Conservation (phyloP, 192 early-diverging fungal genomes). For the Thamnidium elegans region DNA sequence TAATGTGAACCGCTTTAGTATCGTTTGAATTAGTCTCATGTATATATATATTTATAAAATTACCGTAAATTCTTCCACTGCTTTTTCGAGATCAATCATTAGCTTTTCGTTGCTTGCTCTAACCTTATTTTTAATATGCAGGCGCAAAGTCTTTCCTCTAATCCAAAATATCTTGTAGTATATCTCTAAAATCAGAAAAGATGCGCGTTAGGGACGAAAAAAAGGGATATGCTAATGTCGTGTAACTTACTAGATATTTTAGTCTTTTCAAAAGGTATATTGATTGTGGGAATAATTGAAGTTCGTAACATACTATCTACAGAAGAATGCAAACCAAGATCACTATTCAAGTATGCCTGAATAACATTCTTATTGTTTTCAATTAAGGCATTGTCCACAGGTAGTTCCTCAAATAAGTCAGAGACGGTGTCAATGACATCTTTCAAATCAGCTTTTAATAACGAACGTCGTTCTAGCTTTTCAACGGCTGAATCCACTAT, state of each 20-base stretch:
- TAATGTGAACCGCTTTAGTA: neutral
- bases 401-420: constrained; percentile 45
- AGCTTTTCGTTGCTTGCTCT: constrained; percentile 50
- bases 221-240: neutral
- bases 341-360: neutral
- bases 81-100: constrained; percentile 53
- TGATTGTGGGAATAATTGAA: neutral
- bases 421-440: constrained; percentile 57
- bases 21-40: neutral
- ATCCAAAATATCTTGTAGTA: constrained; percentile 58
- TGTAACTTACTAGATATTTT: constrained; percentile 11
- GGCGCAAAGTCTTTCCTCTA: constrained; percentile 49
- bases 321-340: neutral
- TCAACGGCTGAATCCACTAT: constrained; percentile 43
- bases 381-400: constrained; percentile 46
- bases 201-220: neutral
- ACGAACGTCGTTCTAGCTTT: constrained; percentile 32
- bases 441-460: constrained; percentile 57
- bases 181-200: constrained; percentile 30
- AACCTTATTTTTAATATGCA: constrained; percentile 48
- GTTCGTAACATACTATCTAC: neutral
- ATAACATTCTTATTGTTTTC: constrained; percentile 6
- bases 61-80: constrained; percentile 53
- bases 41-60: neutral
- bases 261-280: neutral